Conservation (phyloP, 2,329 filamentous ascomycete genomes). For the Exophiala calicioides region DNA sequence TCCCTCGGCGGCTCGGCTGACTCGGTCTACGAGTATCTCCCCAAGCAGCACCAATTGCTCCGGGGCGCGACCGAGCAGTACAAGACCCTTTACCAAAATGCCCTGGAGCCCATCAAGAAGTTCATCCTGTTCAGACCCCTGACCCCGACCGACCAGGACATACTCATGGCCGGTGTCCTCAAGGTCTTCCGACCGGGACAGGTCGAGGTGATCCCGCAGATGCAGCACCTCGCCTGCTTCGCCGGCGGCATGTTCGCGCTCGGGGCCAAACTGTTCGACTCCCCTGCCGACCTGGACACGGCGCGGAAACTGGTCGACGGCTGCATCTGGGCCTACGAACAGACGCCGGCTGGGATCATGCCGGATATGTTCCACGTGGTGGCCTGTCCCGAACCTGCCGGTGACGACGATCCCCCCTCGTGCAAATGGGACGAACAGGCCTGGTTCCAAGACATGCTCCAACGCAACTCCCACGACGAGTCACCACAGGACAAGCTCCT, state of each 20-base stretch:
- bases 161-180: conserved; percentile 52
- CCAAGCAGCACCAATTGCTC: conserved; percentile 45
- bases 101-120: conserved; percentile 67
- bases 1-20: conserved; percentile 58
- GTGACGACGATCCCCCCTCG: conserved; percentile 31
- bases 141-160: conserved; percentile 49
- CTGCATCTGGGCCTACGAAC: conserved; percentile 63
- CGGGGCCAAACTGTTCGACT: conserved; percentile 61
- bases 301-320: conserved; percentile 62
- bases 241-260: conserved; percentile 71
- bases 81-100: conserved; percentile 58
- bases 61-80: conserved; percentile 17
- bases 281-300: conserved; percentile 55
- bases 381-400: conserved; percentile 39
- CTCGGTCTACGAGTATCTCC: conserved; percentile 60
- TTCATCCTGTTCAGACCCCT: conserved; percentile 77
- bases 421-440: conserved; percentile 44
- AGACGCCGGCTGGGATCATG: conserved; percentile 60
- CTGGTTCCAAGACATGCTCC: conserved; percentile 36
- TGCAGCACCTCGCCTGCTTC: conserved; percentile 69
- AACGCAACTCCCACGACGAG: conserved; percentile 25
- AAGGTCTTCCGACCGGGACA: conserved; percentile 53
- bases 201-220: conserved; percentile 35
- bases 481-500: conserved; percentile 25
- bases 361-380: conserved; percentile 59